A percentile compares a stretch with the other conserved stretches of the same genome.
Conservation (phyloP, 305 asterid genomes). For the Solanum hybrid region DNA sequence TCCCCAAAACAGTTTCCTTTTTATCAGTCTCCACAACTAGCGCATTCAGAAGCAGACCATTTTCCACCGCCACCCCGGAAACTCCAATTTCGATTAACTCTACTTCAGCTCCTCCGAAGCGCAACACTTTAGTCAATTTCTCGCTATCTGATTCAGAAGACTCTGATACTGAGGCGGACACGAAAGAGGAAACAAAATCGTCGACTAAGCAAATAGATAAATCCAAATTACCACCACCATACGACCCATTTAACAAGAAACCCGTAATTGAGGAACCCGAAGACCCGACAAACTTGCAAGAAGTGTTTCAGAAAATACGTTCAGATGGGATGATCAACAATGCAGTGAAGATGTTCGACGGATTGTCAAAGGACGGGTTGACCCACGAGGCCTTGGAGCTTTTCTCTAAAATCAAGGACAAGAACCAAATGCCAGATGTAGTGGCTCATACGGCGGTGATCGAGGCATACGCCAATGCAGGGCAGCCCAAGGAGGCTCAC, state of each 20-base stretch:
- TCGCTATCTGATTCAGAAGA: constrained; percentile 70
- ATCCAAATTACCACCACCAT: constrained; percentile 61
- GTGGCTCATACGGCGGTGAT: constrained; percentile 84
- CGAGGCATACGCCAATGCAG: constrained; percentile 70
- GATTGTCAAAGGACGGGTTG: constrained; percentile 80
- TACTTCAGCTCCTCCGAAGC: constrained; percentile 22
- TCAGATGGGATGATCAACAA: constrained; percentile 51
- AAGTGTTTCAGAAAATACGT: constrained; percentile 60
- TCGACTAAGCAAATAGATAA: constrained; percentile 22
- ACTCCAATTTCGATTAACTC: background rate
- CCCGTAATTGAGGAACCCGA: constrained; percentile 38
- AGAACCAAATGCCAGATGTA: constrained; percentile 67
- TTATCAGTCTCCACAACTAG: background rate
- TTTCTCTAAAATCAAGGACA: constrained; percentile 64
- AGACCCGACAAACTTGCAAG: constrained; percentile 65
- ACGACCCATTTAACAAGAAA: constrained; percentile 66
- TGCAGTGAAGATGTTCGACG: constrained; percentile 96
- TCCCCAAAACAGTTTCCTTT: background rate
- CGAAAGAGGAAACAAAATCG: background rate
- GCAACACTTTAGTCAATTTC: constrained; percentile 60
- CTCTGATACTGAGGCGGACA: constrained; percentile 40
- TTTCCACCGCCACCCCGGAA: background rate
- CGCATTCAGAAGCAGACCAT: background rate
- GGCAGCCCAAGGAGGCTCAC: constrained; percentile 57
- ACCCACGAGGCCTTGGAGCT: constrained; percentile 80